These are phyloP conservation scores for Dendrothele bispora DNA, from an alignment of 768 basidiomycete genomes.

Conservation along the genomic window DNA sequence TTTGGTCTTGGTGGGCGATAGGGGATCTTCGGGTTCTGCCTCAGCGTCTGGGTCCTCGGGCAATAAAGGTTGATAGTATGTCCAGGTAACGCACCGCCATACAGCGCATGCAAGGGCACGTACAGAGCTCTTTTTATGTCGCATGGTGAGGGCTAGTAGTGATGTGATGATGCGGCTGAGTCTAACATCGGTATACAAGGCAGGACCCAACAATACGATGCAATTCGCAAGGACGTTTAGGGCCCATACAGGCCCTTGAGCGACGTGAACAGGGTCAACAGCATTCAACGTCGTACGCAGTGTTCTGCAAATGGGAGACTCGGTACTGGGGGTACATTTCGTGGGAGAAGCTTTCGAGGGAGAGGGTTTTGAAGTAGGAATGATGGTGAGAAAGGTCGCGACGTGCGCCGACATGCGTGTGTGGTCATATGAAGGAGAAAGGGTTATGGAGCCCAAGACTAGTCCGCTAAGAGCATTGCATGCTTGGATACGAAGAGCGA, in stretches of 20 bases:
- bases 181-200: conserved; percentile 43
- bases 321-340: conserved; percentile 30
- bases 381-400: conserved; percentile 49
- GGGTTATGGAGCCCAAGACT: conserved; percentile 48
- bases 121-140: conserved; percentile 63
- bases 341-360: conserved; percentile 37
- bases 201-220: conserved; percentile 64
- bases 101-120: conserved; percentile 59
- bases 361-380: conserved; percentile 28
- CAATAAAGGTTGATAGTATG: conserved; percentile 57
- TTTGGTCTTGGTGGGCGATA: conserved; percentile 12
- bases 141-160: conserved; percentile 54
- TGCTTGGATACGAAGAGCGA: conserved; percentile 68
- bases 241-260: conserved; percentile 81
- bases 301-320: conserved; percentile 60
- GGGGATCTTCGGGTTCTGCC: conserved; percentile 21
- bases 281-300: conserved; percentile 62
- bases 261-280: conserved; percentile 55
- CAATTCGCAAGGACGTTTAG: conserved; percentile 65
- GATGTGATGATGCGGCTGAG: conserved; percentile 47
- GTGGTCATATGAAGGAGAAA: conserved; percentile 50
- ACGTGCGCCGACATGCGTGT: conserved; percentile 47
- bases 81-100: conserved; percentile 71
- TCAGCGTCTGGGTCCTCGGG: conserved; percentile 28
- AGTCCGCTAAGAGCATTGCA: conserved; percentile 76